Conservation (phyloP, 495 filamentous ascomycete genomes). For the Trichoderma parareesei region DNA sequence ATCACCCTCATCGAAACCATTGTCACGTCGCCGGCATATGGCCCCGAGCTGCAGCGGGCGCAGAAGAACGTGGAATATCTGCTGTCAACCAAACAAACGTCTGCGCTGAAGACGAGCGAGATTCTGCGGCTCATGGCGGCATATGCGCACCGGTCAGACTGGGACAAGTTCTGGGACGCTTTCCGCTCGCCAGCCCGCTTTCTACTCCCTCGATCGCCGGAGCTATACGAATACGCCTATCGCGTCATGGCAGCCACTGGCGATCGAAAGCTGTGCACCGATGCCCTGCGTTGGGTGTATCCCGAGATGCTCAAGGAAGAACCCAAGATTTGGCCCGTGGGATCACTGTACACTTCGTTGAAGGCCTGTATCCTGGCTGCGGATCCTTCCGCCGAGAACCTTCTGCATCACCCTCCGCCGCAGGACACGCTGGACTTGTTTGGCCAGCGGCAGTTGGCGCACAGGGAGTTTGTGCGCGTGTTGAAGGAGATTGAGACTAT, state of each 20-base stretch:
- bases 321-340: conserved; percentile 41
- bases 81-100: conserved; percentile 18
- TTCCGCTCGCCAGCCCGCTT: conserved; percentile 51
- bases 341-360: conserved; percentile 30
- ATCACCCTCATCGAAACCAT: conserved; percentile 30
- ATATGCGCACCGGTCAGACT: conserved; percentile 34
- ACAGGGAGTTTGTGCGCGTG: conserved; percentile 13
- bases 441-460: background rate
- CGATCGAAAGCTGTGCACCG: conserved; percentile 37
- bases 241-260: conserved; percentile 38
- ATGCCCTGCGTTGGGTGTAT: conserved; percentile 42
- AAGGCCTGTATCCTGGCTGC: conserved; percentile 45
- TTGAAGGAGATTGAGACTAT: conserved; percentile 1
- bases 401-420: background rate
- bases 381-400: conserved; percentile 35
- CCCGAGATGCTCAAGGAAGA: conserved; percentile 53
- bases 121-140: conserved; percentile 40
- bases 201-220: conserved; percentile 38
- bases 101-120: conserved; percentile 39
- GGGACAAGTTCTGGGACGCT: conserved; percentile 50
- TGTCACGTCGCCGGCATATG: conserved; percentile 9
- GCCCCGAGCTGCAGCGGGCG: conserved; percentile 14
- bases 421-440: background rate
- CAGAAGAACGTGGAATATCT: conserved; percentile 21
- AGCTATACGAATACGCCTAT: conserved; percentile 52